Evolutionary conservation across 345 rosid genomes (phyloP).

Genomic region (Eucalyptus pumila): DNA sequence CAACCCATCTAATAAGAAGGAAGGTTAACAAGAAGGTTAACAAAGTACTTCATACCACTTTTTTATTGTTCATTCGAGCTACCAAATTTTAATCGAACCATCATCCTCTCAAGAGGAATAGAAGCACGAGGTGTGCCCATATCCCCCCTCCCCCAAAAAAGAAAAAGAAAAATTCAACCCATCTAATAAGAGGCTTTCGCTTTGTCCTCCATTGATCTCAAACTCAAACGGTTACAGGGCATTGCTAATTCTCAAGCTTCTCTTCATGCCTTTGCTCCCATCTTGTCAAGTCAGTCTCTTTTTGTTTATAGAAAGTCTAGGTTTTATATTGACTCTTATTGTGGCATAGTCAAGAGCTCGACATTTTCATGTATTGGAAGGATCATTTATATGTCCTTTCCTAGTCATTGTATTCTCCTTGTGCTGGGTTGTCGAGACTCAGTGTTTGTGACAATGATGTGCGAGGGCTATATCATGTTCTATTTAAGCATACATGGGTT

Average conservation of each 20-base stretch:
- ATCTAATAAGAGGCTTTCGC: not conserved
- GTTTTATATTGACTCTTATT: not conserved
- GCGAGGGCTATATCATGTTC: not conserved
- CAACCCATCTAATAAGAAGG: too few relatives aligned
- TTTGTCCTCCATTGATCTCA: not conserved
- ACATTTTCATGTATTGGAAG: not conserved
- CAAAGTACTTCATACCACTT: too few relatives aligned
- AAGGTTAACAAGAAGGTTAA: too few relatives aligned
- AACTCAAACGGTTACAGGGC: not conserved
- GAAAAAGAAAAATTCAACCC: too few relatives aligned
- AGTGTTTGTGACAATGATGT: not conserved
- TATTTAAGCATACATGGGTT: rapidly evolving
- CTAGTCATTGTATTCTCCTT: not conserved
- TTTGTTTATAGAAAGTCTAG: not conserved
- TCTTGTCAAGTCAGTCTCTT: not conserved
- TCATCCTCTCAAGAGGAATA: too few relatives aligned
- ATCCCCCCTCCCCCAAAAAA: rapidly evolving
- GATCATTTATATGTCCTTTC: not conserved
- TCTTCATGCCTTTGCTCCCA: not conserved
- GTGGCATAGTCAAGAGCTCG: not conserved
- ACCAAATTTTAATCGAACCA: too few relatives aligned
- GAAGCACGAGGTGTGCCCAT: too few relatives aligned
- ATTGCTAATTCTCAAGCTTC: not conserved
- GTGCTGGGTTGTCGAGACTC: not conserved
- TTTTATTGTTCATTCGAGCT: too few relatives aligned